phyloP scores from a whole-genome alignment of 2,329 filamentous ascomycete species.

The Lecanicillium sp. region DNA sequence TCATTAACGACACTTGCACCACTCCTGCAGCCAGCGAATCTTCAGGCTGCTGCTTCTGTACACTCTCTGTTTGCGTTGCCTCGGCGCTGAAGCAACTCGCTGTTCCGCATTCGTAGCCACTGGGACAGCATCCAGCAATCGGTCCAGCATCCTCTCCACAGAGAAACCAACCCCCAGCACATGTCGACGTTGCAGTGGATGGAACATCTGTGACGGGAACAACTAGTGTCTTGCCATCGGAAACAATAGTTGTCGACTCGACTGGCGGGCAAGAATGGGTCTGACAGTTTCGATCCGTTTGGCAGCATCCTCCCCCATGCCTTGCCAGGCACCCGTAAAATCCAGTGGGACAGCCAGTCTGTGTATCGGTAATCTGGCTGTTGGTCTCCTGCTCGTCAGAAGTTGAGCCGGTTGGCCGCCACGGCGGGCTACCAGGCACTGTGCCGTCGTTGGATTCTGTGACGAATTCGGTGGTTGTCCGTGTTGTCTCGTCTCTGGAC shows the following conservation, averaged over 20 bases:
- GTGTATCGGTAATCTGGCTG: slow-evolving; percentile 26
- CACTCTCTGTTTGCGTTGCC: slow-evolving; percentile 44
- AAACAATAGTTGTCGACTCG: slow-evolving; percentile 53
- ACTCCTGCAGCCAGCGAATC: no score
- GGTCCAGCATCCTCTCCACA: slow-evolving; percentile 46
- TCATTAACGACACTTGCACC: no score
- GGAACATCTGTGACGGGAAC: slow-evolving; percentile 46
- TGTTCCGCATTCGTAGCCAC: slow-evolving; percentile 63
- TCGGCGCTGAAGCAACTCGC: slow-evolving; percentile 58
- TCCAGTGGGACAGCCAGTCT: slow-evolving; percentile 64
- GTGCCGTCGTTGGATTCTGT: slow-evolving; percentile 26
- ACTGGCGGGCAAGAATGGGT: slow-evolving; percentile 66
- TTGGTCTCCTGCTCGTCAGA: slow-evolving; percentile 26
- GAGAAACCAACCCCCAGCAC: slow-evolving; percentile 76
- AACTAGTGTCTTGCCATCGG: slow-evolving; percentile 61
- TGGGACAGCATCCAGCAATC: slow-evolving; percentile 77
- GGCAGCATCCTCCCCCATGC: slow-evolving; percentile 79
- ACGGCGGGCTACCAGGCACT: slow-evolving; percentile 33
- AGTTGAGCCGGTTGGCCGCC: slow-evolving; percentile 36
- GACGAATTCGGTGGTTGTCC: slow-evolving; percentile 23
- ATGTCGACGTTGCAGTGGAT: slow-evolving; percentile 40
- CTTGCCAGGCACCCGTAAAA: slow-evolving; percentile 87
- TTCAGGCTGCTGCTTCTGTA: slow-evolving; percentile 36
- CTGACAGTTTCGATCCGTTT: slow-evolving; percentile 76
- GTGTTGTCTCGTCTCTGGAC: slow-evolving; percentile 27